Base-by-base conservation (phyloP, 225 moss, liverwort and hornwort species). In the Anthoceros angustus region DNA sequence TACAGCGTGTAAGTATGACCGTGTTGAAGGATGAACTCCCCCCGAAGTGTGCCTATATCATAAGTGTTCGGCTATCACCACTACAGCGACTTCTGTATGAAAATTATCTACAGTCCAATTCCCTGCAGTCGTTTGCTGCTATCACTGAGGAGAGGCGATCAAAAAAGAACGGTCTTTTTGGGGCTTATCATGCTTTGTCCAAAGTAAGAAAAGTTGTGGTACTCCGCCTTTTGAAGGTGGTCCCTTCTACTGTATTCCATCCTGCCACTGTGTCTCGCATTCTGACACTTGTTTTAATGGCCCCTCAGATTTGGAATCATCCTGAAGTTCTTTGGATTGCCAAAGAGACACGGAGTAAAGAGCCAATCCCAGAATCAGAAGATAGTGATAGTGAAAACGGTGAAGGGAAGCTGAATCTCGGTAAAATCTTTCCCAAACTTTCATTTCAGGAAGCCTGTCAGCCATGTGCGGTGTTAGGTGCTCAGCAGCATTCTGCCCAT, bases 41-140 rank as follows among this genome's bases (percentile, higher is more conserved):
- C 69, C 87, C 98, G 38, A 98, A 92, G 74, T 86, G 86, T 80
- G 92, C 87, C 32, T 92, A 92, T 71, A 87, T 98, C 16, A 89
- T 98, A 72, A 84, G 89, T 61, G 89, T 98, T 21, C 87, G 86
- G 72, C 72, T 98, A 43, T 89, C 92, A 40, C 78, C 80, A 60
- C 66, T 89, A 66, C 98, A 98, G 70, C 85, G 92, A 63, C 74
- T 82, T 46, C 76, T 98, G 39, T 98, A 98, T 61, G 41, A 69
- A 64, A 79, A 75, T 72, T 92, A 82, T 73, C 75, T 83, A 41
- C 63, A 79, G 61, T 43, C 64, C 50, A 72, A 79, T 78, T 71
- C 81, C 43, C 68, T 75, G 40, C 72, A 63, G 8, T 45, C 65
- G 0, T 40, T 62, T 41, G 68, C 67, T 43, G 75, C 73, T 62